Evolutionary conservation across 306 rosid genomes (phyloP).

Genomic region (Trifolium pratense): DNA sequence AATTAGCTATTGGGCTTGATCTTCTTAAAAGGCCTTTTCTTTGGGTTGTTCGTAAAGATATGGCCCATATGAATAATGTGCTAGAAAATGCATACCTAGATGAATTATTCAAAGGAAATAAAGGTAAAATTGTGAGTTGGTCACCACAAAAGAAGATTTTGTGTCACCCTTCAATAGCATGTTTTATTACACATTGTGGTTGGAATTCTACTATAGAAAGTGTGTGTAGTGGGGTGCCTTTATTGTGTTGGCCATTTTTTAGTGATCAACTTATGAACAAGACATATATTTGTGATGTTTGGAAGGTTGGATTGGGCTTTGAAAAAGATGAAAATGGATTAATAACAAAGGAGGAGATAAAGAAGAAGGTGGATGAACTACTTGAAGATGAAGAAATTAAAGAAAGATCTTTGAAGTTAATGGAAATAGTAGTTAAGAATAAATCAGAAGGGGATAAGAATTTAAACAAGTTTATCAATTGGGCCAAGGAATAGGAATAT

Average conservation of each 20-base stretch:
- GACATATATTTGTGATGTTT: constrained; percentile 60
- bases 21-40: constrained; percentile 45
- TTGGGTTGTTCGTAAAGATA: constrained; percentile 42
- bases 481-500: constrained; percentile 33
- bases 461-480: constrained; percentile 45
- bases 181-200: constrained; percentile 65
- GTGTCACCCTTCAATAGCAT: constrained; percentile 44
- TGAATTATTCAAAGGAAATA: constrained; percentile 44
- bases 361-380: constrained; percentile 53
- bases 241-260: constrained; percentile 65
- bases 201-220: constrained; percentile 71
- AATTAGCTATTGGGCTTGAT: constrained; percentile 47
- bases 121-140: constrained; percentile 55
- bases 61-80: neutral
- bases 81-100: constrained; percentile 30
- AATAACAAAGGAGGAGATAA: constrained; percentile 48
- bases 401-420: constrained; percentile 39
- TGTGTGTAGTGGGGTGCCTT: constrained; percentile 51
- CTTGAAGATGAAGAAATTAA: constrained; percentile 42
- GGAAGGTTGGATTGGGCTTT: constrained; percentile 59
- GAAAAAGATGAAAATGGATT: constrained; percentile 48
- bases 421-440: constrained; percentile 35
- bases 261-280: constrained; percentile 53
- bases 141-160: constrained; percentile 59
- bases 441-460: constrained; percentile 45